Percentiles rank a stretch among this genome's conserved stretches.
These are phyloP conservation scores for Akanthomyces lecanii DNA, from an alignment of 2,329 filamentous ascomycete species.

Conservation along the genomic window DNA sequence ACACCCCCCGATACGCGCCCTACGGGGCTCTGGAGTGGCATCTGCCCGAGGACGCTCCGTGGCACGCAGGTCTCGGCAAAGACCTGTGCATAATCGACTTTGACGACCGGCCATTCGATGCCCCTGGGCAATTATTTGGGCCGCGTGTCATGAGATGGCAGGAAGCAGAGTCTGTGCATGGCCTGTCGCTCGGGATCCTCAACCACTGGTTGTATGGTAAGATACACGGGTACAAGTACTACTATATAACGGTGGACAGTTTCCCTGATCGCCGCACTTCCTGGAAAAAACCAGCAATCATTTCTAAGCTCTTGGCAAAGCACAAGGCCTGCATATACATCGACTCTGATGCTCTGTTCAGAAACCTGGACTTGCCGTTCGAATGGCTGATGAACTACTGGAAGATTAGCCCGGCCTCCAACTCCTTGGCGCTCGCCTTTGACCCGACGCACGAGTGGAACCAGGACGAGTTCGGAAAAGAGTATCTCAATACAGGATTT, in stretches of 20 bases:
- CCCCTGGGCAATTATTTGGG: conserved; percentile 34
- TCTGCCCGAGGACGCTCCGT: conserved; percentile 28
- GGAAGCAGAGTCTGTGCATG: conserved; percentile 29
- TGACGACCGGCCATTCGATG: conserved; percentile 38
- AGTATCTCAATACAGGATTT: conserved; percentile 50
- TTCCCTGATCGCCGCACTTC: conserved; percentile 40
- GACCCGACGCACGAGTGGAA: conserved; percentile 37
- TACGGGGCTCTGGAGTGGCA: conserved; percentile 32
- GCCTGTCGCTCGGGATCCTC: conserved; percentile 38
- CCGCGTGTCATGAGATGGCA: conserved; percentile 34
- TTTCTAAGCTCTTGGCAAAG: conserved; percentile 39
- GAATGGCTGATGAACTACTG: conserved; percentile 48
- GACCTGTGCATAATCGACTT: conserved; percentile 43
- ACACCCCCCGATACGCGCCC: conserved; percentile 26
- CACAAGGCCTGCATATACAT: conserved; percentile 42
- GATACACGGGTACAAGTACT: conserved; percentile 46
- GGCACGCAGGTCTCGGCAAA: conserved; percentile 32
- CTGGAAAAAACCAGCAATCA: conserved; percentile 43
- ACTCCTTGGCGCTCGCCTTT: conserved; percentile 39
- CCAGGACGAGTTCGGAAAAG: conserved; percentile 36
- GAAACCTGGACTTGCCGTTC: conserved; percentile 40
- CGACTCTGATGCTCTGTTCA: conserved; percentile 43
- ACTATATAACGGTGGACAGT: conserved; percentile 37
- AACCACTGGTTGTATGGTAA: conserved; percentile 44
- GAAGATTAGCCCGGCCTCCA: conserved; percentile 35